These are phyloP conservation scores for Cyberlindnera mrakii DNA, from an alignment of 805 yeast genomes.

Conservation along the genomic window DNA sequence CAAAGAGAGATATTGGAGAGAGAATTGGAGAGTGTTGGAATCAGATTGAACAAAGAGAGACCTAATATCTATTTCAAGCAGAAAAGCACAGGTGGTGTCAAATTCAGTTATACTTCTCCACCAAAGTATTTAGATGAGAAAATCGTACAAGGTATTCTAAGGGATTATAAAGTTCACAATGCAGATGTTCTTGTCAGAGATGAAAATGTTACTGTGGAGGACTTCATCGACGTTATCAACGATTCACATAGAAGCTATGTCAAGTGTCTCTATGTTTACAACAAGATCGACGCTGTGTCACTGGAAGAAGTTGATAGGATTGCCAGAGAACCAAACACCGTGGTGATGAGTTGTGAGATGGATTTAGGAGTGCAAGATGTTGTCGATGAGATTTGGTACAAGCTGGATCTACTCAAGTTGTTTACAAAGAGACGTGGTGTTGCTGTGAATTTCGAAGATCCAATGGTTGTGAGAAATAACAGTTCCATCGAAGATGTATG, in stretches of 20 bases:
- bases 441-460: conserved; percentile 77
- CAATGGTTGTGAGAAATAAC: conserved; percentile 80
- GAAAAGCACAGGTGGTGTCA: conserved; percentile 89
- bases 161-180: conserved; percentile 85
- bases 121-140: conserved; percentile 80
- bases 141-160: conserved; percentile 65
- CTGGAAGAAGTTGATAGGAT: conserved; percentile 89
- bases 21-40: conserved; percentile 92
- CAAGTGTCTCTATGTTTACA: conserved; percentile 89
- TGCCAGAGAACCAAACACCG: conserved; percentile 89
- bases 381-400: conserved; percentile 90
- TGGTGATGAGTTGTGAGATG: conserved; percentile 88
- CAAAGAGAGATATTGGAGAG: conserved; percentile 82
- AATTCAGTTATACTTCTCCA: conserved; percentile 73
- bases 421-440: conserved; percentile 87
- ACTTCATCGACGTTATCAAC: conserved; percentile 85
- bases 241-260: conserved; percentile 83
- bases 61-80: conserved; percentile 75
- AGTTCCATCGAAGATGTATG: conserved; percentile 84
- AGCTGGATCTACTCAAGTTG: conserved; percentile 70
- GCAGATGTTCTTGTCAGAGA: conserved; percentile 91
- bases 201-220: conserved; percentile 85
- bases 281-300: conserved; percentile 93
- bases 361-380: conserved; percentile 83
- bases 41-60: conserved; percentile 71